Evolutionary conservation across 495 filamentous ascomycete species (phyloP), one percentile per base, ranked within the genome.

Genomic region (Penicillium cosmopolitanum): DNA sequence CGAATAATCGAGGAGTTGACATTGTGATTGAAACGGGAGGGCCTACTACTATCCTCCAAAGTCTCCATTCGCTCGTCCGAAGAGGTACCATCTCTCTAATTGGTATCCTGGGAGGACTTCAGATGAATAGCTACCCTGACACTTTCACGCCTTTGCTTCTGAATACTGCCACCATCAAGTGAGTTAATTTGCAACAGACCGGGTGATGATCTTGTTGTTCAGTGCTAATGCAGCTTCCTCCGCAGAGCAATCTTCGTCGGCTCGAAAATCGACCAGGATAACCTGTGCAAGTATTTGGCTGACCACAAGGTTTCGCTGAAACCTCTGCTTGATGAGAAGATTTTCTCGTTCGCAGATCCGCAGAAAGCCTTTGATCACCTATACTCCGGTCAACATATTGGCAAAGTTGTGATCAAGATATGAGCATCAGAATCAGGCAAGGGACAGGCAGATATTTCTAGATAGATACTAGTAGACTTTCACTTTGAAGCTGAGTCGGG

Each of bases 1-100:
- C 61, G 10, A 44, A 56, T 28, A 55, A 55, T 5, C 43, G 51
- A 13, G 61, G 61, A 18, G 61, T 63, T 1, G 60, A 63, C 18
- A 50, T 42, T 23, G 52, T 54, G 11, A 25, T 54, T 44, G 52
- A 54, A 21, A 54, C 43, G 16, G 43, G 43, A 18, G 43, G 43
- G 9, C 43, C 43, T 46, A 46, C 43, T 12, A 46, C 43, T 1
- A 16, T 46, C 4, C 12, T 16, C 16, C 43, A 46, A 46, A 46
- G 43, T 46, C 43, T 46, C 7, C 15, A 46, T 46, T 46, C 15
- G 4, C 43, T 46, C 15, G 43, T 19, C 8, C 43, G 43, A 16
- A 46, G 43, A 46, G 43, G 43, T 19, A 46, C 43, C 4, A 46
- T 46, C 9, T 46, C 43, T 10, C 43, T 46, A 4, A 46, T 46